Percentiles rank a stretch among this genome's conserved stretches.
Evolutionary conservation across 2,329 filamentous ascomycete species (phyloP).

Genomic region (Coniochaeta ligniaria): DNA sequence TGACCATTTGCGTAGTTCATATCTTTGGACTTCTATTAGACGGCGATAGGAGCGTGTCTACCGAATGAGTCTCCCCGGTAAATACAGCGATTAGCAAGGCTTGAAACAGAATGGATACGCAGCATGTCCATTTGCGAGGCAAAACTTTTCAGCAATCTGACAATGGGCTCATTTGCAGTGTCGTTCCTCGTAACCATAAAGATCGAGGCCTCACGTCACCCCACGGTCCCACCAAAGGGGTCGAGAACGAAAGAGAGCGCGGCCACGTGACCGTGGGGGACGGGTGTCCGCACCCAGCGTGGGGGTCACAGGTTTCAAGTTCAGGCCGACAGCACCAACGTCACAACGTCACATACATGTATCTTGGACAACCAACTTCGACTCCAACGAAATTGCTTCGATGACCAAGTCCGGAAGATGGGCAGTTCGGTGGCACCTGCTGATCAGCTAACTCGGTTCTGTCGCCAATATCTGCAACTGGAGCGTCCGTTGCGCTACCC

Average conservation of each 20-base stretch:
- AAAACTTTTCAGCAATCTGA: not conserved
- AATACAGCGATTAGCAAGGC: not conserved
- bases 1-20: not conserved
- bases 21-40: not conserved
- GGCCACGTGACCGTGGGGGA: not conserved
- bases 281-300: too few relatives aligned
- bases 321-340: too few relatives aligned
- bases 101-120: not conserved
- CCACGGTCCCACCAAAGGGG: not conserved
- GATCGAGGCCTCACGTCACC: not conserved
- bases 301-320: too few relatives aligned
- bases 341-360: too few relatives aligned
- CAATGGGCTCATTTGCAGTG: not conserved
- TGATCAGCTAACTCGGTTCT: constrained; percentile 38
- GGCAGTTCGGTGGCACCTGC: not conserved
- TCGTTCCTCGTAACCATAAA: not conserved
- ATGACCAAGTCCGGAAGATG: not conserved
- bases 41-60: not conserved
- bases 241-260: not conserved
- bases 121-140: not conserved
- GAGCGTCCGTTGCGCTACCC: constrained; percentile 61
- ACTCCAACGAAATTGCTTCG: not conserved
- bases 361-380: not conserved
- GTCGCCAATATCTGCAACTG: constrained; percentile 73
- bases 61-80: too few relatives aligned